These are phyloP conservation scores for Dipteronia sinensis DNA, from an alignment of 345 rosid genomes.

Conservation along the genomic window DNA sequence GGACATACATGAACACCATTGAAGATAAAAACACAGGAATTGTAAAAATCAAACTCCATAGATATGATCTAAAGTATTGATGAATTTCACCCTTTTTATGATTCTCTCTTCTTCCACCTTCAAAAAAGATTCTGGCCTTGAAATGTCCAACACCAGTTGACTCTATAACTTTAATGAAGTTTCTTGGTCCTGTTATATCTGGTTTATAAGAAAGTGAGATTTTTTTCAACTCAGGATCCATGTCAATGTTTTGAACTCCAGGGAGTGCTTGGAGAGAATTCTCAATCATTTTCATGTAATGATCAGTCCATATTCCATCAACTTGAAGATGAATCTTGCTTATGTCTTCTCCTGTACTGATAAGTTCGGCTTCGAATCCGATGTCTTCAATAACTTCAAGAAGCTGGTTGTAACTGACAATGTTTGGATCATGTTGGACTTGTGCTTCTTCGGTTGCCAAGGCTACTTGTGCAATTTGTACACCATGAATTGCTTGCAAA, in stretches of 20 bases:
- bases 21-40: conserved; percentile 78
- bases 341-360: conserved; percentile 72
- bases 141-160: conserved; percentile 66
- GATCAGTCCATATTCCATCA: conserved; percentile 57
- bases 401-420: conserved; percentile 40
- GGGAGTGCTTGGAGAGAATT: conserved; percentile 81
- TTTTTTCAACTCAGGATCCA: conserved; percentile 35
- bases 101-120: conserved; percentile 62
- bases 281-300: conserved; percentile 51
- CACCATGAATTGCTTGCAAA: conserved; percentile 63
- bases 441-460: conserved; percentile 93
- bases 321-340: conserved; percentile 72
- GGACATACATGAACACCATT: conserved; percentile 86
- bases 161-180: conserved; percentile 67
- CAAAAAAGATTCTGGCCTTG: conserved; percentile 67
- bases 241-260: conserved; percentile 56
- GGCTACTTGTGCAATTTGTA: conserved; percentile 72
- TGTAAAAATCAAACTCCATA: conserved; percentile 88
- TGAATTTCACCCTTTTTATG: conserved; percentile 61
- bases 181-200: conserved; percentile 76
- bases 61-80: conserved; percentile 62
- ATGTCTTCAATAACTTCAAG: conserved; percentile 53
- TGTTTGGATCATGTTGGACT: conserved; percentile 62
- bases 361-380: conserved; percentile 74
- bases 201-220: conserved; percentile 70